Percentiles rank a stretch among this genome's conserved stretches.
Conservation (phyloP, 2,329 filamentous ascomycete species). For the Bipolaris oryzae region DNA sequence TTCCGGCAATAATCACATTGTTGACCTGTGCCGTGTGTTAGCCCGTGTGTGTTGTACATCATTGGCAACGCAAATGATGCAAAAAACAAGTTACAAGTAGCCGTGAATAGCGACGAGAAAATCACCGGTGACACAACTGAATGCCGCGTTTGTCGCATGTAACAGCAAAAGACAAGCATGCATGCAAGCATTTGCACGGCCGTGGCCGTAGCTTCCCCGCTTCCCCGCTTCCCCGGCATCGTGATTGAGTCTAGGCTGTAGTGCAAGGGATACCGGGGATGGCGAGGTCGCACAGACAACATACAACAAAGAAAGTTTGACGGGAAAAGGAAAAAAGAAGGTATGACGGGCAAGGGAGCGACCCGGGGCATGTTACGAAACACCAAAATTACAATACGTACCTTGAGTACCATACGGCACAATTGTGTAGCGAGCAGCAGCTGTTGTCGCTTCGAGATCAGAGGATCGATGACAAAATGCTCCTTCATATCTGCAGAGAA, state of each 20-base stretch:
- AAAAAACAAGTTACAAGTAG: neutral
- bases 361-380: constrained; percentile 19
- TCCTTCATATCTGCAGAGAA: constrained; percentile 80
- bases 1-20: constrained; percentile 91
- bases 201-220: constrained; percentile 1
- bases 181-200: constrained; percentile 16
- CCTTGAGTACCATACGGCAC: constrained; percentile 78
- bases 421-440: constrained; percentile 94
- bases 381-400: constrained; percentile 52
- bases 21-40: constrained; percentile 62
- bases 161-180: constrained; percentile 21
- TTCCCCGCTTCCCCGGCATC: constrained; percentile 32
- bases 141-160: constrained; percentile 27
- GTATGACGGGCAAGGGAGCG: constrained; percentile 13
- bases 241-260: constrained; percentile 8
- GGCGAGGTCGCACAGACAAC: constrained; percentile 13
- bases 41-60: constrained; percentile 2
- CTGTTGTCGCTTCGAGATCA: constrained; percentile 98
- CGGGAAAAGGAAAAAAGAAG: constrained; percentile 15
- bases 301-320: constrained; percentile 15
- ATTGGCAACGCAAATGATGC: constrained; percentile 7
- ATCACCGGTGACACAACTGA: constrained; percentile 16
- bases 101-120: constrained; percentile 5
- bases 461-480: constrained; percentile 95
- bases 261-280: constrained; percentile 19